Evolutionary conservation across 208 protist species (phyloP).

Genomic region (Leishmania arabica): DNA sequence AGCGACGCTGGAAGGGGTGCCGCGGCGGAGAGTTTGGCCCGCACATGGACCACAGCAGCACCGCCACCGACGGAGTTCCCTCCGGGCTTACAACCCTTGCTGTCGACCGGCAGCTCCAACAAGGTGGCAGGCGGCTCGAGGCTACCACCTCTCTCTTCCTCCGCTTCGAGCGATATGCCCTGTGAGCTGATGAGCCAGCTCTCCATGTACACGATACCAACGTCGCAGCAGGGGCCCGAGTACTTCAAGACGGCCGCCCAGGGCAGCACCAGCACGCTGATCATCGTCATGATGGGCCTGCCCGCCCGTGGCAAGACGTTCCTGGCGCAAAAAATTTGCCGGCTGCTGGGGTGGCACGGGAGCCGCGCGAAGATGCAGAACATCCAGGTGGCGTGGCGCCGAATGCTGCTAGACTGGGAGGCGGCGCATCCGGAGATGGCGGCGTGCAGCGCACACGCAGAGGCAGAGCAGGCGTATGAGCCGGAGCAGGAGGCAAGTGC

Average conservation of each 20-base stretch:
- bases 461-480: neutral
- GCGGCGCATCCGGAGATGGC: constrained; percentile 16
- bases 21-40: too few species aligned
- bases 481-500: neutral
- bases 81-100: neutral
- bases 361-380: constrained; percentile 72
- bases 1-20: neutral
- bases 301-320: constrained; percentile 92
- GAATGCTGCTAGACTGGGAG: constrained; percentile 56
- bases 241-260: constrained; percentile 56
- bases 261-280: constrained; percentile 50
- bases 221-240: constrained; percentile 72
- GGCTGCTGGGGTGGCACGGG: constrained; percentile 86
- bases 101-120: neutral
- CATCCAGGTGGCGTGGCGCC: constrained; percentile 76
- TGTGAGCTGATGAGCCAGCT: constrained; percentile 23
- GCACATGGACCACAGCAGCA: neutral
- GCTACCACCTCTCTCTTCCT: neutral
- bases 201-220: constrained; percentile 65
- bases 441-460: neutral
- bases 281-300: constrained; percentile 91
- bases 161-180: constrained; percentile 11
- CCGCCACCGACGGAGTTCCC: neutral
- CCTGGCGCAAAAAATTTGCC: constrained; percentile 89
- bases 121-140: neutral